Conservation (phyloP, 345 rosid genomes). For the Eucalyptus pumila region DNA sequence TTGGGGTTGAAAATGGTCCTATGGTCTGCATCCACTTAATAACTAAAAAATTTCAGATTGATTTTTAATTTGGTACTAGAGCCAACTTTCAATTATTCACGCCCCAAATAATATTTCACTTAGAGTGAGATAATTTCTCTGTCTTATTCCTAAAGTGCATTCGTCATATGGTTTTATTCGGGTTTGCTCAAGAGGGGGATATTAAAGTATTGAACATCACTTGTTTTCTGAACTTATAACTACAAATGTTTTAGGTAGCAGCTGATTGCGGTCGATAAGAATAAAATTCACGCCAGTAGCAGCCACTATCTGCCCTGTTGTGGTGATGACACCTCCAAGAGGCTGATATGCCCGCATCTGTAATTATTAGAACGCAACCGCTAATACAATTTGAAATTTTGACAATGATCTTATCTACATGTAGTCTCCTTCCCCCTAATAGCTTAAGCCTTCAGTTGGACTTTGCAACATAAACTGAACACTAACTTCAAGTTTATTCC, state of each 20-base stretch:
- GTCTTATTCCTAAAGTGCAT: not conserved
- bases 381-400: not conserved
- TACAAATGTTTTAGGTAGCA: not conserved
- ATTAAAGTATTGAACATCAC: not conserved
- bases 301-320: fast-evolving
- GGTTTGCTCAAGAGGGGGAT: not conserved
- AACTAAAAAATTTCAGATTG: not conserved
- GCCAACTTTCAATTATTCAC: not conserved
- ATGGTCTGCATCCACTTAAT: not conserved
- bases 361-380: not conserved
- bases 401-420: too few relatives aligned
- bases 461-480: not conserved
- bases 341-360: not conserved
- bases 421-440: not conserved
- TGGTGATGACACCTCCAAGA: fast-evolving
- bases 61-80: not conserved
- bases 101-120: not conserved
- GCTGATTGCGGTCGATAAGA: fast-evolving
- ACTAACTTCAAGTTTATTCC: not conserved
- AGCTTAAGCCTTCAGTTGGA: not conserved
- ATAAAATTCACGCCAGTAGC: not conserved
- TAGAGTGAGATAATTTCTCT: not conserved
- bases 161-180: fast-evolving
- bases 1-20: not conserved
- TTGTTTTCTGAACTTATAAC: fast-evolving